Percentiles rank a stretch among this genome's conserved stretches.
phyloP scores from a whole-genome alignment of 2,329 filamentous ascomycete species.

The Epichloe gansuensis region DNA sequence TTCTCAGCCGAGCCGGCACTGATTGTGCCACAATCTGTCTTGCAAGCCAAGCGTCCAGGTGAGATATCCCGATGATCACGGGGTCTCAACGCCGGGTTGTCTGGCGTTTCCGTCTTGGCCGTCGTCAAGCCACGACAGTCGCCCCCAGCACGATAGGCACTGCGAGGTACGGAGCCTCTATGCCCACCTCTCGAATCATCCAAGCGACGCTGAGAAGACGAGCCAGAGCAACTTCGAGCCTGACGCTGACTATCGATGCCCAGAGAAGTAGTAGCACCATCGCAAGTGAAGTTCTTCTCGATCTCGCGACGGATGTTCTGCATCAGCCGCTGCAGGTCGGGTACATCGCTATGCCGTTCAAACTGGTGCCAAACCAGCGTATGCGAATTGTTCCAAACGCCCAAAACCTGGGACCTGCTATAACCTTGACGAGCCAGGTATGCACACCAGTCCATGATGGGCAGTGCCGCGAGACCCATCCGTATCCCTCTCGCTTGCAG shows the following conservation, averaged over 20 bases:
- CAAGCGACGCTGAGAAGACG: neutral
- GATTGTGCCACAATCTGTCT: neutral
- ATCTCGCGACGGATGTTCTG: neutral
- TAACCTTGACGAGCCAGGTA: neutral
- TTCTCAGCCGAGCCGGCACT: neutral
- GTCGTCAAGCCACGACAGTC: neutral
- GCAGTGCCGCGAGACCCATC: neutral
- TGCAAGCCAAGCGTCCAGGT: neutral
- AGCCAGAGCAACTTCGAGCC: neutral
- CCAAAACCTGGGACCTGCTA: neutral
- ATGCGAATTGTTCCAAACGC: neutral
- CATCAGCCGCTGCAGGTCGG: neutral
- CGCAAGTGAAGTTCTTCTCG: neutral
- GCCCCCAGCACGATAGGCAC: neutral
- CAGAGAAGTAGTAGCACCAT: neutral
- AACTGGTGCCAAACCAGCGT: neutral
- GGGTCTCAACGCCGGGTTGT: neutral
- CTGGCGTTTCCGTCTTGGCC: neutral
- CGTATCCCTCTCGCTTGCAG: constrained; percentile 11
- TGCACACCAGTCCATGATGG: constrained; percentile 2
- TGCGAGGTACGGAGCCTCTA: neutral
- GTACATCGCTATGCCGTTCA: neutral
- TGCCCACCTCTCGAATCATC: neutral
- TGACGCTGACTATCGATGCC: neutral
- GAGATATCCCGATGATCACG: neutral